Conservation (phyloP, 2,329 filamentous ascomycete species). For the Leptographium wingfieldii region DNA sequence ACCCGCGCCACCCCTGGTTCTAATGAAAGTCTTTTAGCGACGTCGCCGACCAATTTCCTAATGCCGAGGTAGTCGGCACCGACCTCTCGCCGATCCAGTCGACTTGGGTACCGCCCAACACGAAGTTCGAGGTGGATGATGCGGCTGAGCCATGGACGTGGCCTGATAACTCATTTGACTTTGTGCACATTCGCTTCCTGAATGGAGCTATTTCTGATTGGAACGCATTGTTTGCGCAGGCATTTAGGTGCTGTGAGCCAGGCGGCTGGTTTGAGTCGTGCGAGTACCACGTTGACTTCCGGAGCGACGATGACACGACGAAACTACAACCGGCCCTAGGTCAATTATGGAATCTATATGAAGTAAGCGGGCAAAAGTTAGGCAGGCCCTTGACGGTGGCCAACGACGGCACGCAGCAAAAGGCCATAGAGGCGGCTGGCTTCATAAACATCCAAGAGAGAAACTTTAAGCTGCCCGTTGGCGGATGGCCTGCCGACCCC, state of each 20-base stretch:
- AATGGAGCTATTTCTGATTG: slow-evolving; percentile 16
- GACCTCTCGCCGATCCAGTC: slow-evolving; percentile 33
- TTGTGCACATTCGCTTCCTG: not conserved
- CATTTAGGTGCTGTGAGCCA: slow-evolving; percentile 24
- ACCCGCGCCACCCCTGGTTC: not conserved
- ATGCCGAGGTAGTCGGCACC: slow-evolving; percentile 30
- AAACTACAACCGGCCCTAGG: too few species aligned
- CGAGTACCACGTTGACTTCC: not conserved
- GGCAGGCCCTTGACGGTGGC: slow-evolving; percentile 1
- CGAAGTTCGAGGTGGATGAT: slow-evolving; percentile 9
- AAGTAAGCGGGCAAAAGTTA: not conserved
- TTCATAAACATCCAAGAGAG: slow-evolving; percentile 23
- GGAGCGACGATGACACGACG: not conserved
- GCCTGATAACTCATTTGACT: not conserved
- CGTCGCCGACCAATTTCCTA: slow-evolving; percentile 32
- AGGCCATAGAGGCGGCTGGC: slow-evolving; percentile 20
- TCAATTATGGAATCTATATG: not conserved
- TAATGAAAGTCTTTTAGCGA: not conserved
- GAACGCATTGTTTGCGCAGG: slow-evolving; percentile 12
- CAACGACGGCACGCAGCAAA: slow-evolving; percentile 1
- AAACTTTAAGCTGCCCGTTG: not conserved
- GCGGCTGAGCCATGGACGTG: slow-evolving; percentile 36
- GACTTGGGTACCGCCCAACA: slow-evolving; percentile 28
- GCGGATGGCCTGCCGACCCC: not conserved
- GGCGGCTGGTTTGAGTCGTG: slow-evolving; percentile 35